Evolutionary conservation across 352 stramenopile genomes (phyloP), one percentile per base, ranked within the genome.

Genomic region (Phytophthora pinifolia): DNA sequence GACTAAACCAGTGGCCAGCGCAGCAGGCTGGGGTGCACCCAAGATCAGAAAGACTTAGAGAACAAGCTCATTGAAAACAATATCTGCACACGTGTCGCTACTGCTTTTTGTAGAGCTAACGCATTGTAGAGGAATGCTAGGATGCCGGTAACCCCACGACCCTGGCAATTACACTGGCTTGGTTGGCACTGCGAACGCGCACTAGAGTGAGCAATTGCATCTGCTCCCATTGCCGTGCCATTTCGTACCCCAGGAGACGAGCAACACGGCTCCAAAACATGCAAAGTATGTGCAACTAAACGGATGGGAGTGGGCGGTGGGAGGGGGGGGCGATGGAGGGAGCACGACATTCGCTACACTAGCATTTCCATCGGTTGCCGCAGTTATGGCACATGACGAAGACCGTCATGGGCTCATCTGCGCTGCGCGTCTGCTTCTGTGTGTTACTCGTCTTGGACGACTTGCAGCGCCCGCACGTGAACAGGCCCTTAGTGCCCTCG

Each of bases 381-480:
- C 96, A 98, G 70, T 98, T 97, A 81, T 98, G 76, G 75, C 96
- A 99, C 54, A 97, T 79, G 35, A 98, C 90, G 75, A 98, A 98
- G 10, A 98, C 93, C 15, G 95, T 99, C 96, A 99, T 99, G 7
- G 96, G 96, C 66, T 99, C 96, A 94, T 99, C 95, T 18, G 96
- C 96, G 81, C 89, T 98, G 60, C 95, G 89, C 29, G 96, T 99
- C 76, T 99, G 96, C 66, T 98, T 98, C 76, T 98, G 93, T 59
- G 91, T 98, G 78, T 97, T 98, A 54, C 88, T 98, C 27, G 94
- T 98, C 68, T 98, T 98, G 46, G 83, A 89, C 34, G 85, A 97
- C 66, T 98, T 98, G 76, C 96, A 99, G 58, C 91, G 79, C 51
- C 90, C 88, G 68, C 96, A 99, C 55, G 84, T 92, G 59, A 94